phyloP scores from a whole-genome alignment of 192 early-diverging fungal species.

The Backusella psychrophila region DNA sequence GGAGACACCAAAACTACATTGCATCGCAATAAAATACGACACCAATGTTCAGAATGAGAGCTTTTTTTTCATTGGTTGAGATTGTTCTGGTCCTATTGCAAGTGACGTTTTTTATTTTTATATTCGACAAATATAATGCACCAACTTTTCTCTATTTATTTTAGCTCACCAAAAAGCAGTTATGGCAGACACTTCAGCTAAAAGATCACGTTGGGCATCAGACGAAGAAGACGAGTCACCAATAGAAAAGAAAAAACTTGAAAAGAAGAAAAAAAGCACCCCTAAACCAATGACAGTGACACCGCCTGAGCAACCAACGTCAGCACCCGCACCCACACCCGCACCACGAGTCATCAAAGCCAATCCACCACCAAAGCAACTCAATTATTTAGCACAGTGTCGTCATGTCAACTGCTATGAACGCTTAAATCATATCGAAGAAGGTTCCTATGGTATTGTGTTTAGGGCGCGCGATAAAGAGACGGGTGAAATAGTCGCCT shows the following conservation, averaged over 20 bases:
- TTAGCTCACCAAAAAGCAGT: background rate
- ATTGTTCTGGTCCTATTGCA: background rate
- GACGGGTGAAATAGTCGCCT: constrained; percentile 70
- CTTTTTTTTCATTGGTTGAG: background rate
- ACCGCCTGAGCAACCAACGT: background rate
- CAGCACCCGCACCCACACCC: too few relatives aligned
- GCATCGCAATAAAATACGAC: background rate
- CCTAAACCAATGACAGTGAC: background rate
- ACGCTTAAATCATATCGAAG: constrained; percentile 94
- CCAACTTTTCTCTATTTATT: background rate
- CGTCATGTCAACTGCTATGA: constrained; percentile 85
- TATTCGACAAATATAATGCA: background rate
- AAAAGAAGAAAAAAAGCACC: background rate
- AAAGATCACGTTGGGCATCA: constrained; percentile 11
- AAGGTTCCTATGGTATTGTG: constrained; percentile 96
- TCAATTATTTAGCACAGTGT: constrained; percentile 54
- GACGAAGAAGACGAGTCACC: constrained; percentile 3
- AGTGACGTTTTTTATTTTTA: background rate
- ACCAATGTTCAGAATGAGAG: too few relatives aligned
- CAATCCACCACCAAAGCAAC: background rate
- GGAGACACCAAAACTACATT: too few relatives aligned
- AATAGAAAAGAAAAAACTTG: background rate
- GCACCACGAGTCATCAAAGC: background rate
- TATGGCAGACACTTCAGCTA: background rate
- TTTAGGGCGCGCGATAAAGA: constrained; percentile 83